A percentile compares a stretch with the other conserved stretches of the same genome.
These are phyloP conservation scores for Hypoxylon sp. DNA, from an alignment of 2,329 filamentous ascomycete species.

Conservation along the genomic window DNA sequence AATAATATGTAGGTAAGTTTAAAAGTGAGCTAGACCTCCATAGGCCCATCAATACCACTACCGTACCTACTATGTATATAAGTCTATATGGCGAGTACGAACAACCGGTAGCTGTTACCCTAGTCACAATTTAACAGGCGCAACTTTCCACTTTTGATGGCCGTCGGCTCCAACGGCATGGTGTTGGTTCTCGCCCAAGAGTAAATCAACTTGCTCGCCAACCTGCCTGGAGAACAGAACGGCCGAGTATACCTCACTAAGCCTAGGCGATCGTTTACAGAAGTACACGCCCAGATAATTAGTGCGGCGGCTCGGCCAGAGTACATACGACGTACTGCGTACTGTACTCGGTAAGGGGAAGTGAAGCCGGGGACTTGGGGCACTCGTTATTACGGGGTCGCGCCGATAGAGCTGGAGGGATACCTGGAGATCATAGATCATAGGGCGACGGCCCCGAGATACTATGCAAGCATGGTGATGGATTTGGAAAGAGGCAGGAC, in stretches of 20 bases:
- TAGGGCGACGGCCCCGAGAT: constrained; percentile 36
- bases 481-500: constrained; percentile 15
- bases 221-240: constrained; percentile 36
- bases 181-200: constrained; percentile 43
- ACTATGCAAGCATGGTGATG: constrained; percentile 21
- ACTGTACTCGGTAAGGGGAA: constrained; percentile 37
- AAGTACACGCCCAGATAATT: constrained; percentile 13
- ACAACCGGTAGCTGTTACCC: constrained; percentile 36
- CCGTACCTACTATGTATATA: not conserved
- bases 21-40: constrained; percentile 24
- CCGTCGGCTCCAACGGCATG: constrained; percentile 49
- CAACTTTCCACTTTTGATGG: constrained; percentile 11
- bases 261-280: constrained; percentile 26
- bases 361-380: constrained; percentile 24
- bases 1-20: constrained; percentile 13
- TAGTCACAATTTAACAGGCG: constrained; percentile 30
- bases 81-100: constrained; percentile 29
- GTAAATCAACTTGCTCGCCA: constrained; percentile 33
- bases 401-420: constrained; percentile 33
- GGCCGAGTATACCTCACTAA: constrained; percentile 33
- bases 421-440: constrained; percentile 40
- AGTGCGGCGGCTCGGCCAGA: constrained; percentile 35
- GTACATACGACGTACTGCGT: constrained; percentile 31
- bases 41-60: constrained; percentile 6
- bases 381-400: constrained; percentile 35